A percentile compares a stretch with the other conserved stretches of the same genome.
Conservation (phyloP, 331 rosid genomes). For the Quercus tomentella region DNA sequence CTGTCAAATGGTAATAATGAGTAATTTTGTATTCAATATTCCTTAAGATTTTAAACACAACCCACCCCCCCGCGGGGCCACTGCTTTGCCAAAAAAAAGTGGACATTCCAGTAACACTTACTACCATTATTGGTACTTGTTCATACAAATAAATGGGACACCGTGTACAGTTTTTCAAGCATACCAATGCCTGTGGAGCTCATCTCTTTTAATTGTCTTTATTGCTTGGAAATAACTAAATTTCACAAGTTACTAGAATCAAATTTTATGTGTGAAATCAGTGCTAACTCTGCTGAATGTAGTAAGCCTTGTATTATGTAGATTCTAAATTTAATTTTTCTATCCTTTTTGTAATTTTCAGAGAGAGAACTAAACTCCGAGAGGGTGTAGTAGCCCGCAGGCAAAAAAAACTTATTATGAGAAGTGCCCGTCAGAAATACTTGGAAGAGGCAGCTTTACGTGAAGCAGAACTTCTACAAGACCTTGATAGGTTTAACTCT, state of each 20-base stretch:
- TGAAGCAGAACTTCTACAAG: constrained; percentile 83
- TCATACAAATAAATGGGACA: background rate
- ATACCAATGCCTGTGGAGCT: background rate
- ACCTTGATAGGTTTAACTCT: constrained; percentile 73
- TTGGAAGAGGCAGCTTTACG: constrained; percentile 69
- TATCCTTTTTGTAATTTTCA: constrained; percentile 24
- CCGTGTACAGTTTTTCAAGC: background rate
- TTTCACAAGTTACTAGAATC: background rate
- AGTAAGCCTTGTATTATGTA: background rate
- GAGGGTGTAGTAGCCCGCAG: constrained; percentile 74
- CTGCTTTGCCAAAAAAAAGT: too few species aligned
- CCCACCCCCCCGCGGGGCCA: too few species aligned
- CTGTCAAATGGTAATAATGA: background rate
- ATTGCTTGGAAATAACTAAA: background rate
- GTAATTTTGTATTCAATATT: background rate
- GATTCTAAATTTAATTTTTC: constrained; percentile 2
- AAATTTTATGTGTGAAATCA: background rate
- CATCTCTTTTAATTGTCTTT: background rate
- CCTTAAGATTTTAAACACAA: background rate
- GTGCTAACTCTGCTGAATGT: background rate
- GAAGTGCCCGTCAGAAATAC: constrained; percentile 65
- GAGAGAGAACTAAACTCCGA: constrained; percentile 67
- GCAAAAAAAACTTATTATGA: constrained; percentile 64
- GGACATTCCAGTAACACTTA: background rate
- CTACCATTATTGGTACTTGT: background rate